Evolutionary conservation across 345 rosid genomes (phyloP).

Genomic region (Populus davidiana): DNA sequence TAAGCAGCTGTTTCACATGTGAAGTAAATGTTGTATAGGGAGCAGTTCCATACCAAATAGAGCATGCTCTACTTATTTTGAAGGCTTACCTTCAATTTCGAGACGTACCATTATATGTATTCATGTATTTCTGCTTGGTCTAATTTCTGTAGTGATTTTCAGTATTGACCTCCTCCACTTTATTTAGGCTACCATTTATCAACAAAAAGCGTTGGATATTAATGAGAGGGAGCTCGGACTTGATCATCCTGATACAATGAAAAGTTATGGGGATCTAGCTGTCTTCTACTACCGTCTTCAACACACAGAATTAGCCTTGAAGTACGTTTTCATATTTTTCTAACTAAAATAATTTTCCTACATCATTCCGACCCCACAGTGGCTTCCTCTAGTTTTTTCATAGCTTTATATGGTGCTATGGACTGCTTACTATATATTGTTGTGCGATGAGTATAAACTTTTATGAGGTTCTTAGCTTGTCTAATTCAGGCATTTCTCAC

Average conservation of each 20-base stretch:
- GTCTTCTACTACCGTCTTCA: constrained; percentile 37
- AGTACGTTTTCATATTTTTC: constrained; percentile 30
- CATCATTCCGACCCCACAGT: neutral
- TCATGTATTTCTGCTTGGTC: neutral
- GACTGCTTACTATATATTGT: neutral
- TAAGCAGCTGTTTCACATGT: neutral
- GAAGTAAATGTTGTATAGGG: neutral
- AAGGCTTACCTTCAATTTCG: neutral
- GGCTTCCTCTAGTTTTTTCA: neutral
- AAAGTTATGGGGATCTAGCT: constrained; percentile 38
- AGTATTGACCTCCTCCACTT: constrained; percentile 21
- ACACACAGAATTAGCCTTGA: constrained; percentile 36
- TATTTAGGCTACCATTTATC: constrained; percentile 43
- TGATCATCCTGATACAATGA: constrained; percentile 40
- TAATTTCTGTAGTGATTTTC: neutral
- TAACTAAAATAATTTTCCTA: constrained; percentile 4
- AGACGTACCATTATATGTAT: neutral
- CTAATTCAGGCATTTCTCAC: neutral
- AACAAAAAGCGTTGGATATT: constrained; percentile 36
- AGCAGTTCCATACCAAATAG: neutral
- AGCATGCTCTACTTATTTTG: neutral
- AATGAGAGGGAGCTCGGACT: constrained; percentile 40
- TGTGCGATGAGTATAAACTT: neutral
- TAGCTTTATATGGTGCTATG: constrained; percentile 1
- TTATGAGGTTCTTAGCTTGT: neutral